phyloP scores from a whole-genome alignment of 192 early-diverging fungal genomes.

The Coemansia sp. region DNA sequence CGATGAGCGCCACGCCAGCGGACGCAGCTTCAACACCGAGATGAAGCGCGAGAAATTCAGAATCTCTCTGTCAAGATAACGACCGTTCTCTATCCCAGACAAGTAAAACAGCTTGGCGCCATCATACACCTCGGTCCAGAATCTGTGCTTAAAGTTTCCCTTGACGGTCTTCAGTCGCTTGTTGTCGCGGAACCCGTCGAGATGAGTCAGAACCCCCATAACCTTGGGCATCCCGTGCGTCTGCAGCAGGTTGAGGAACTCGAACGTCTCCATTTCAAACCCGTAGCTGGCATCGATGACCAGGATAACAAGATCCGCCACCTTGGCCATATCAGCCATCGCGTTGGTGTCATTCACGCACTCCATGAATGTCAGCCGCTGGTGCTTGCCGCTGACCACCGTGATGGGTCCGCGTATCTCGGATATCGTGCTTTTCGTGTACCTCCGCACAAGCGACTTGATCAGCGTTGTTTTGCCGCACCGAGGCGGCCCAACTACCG shows the following conservation, averaged over 20 bases:
- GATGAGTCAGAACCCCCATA: conserved; percentile 96
- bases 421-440: conserved; percentile 88
- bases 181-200: conserved; percentile 95
- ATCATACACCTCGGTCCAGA: conserved; percentile 99
- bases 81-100: conserved; percentile 93
- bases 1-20: conserved; percentile 93
- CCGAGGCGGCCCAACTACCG: conserved; percentile 92
- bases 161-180: conserved; percentile 87
- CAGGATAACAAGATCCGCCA: conserved; percentile 93
- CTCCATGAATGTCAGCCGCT: conserved; percentile 96
- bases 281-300: conserved; percentile 97
- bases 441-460: conserved; percentile 91
- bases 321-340: conserved; percentile 97
- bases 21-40: conserved; percentile 98
- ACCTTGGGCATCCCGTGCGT: conserved; percentile 97
- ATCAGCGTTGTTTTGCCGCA: conserved; percentile 98
- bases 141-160: conserved; percentile 95
- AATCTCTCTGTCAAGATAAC: conserved; percentile 92
- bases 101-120: conserved; percentile 99
- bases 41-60: conserved; percentile 95
- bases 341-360: conserved; percentile 95
- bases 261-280: conserved; percentile 99
- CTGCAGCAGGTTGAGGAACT: conserved; percentile 97
- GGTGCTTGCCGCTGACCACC: conserved; percentile 93
- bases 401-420: conserved; percentile 97